Evolutionary conservation across 2,329 filamentous ascomycete species (phyloP).

Genomic region (Claviceps digitariae): DNA sequence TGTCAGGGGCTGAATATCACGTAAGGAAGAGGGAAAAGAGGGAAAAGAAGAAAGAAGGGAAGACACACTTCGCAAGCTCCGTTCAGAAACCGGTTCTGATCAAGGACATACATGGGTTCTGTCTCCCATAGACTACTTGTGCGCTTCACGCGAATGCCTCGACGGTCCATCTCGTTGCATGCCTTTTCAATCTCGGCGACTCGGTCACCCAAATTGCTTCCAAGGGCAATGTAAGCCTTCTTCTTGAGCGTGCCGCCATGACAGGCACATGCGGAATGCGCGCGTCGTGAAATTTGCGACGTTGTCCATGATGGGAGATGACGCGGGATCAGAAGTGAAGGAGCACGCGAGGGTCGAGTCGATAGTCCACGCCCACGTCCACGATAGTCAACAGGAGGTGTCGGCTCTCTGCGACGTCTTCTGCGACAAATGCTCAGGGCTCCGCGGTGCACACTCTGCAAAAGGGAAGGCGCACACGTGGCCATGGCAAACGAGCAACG

Average conservation of each 20-base stretch:
- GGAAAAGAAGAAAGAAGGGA: too few species aligned
- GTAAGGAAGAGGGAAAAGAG: background rate
- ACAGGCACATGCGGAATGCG: conserved; percentile 21
- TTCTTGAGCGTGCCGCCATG: conserved; percentile 20
- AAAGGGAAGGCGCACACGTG: background rate
- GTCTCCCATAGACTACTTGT: conserved; percentile 93
- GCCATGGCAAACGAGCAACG: background rate
- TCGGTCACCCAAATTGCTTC: conserved; percentile 84
- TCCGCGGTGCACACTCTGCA: background rate
- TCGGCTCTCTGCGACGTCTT: background rate
- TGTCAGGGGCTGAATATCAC: background rate
- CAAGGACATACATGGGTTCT: conserved; percentile 86
- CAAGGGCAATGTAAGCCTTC: conserved; percentile 70
- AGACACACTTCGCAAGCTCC: conserved; percentile 68
- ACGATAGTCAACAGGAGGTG: background rate
- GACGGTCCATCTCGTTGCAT: conserved; percentile 60
- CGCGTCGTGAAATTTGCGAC: conserved; percentile 4
- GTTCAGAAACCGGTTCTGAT: conserved; percentile 83
- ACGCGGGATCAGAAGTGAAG: background rate
- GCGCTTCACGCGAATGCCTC: conserved; percentile 58
- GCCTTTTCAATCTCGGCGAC: conserved; percentile 75
- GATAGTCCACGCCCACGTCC: background rate
- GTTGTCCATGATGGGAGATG: background rate
- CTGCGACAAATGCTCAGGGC: background rate
- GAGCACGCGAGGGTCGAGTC: background rate